phyloP scores from a whole-genome alignment of 129 eudicot genomes.

The carrot (Daucus carota) region DH1_v3.0 NC_030386.2:13434001-13434500 shows the following conservation, averaged over 20 bases:
- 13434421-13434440: background rate
- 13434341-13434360: background rate
- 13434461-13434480: background rate
- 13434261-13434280: background rate
- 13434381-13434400: background rate
- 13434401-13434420: background rate
- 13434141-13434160: conserved; percentile 78
- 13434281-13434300: background rate
- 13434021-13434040: no score
- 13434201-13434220: no score
- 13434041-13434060: no score
- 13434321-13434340: background rate
- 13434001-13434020: no score
- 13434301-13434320: background rate
- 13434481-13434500: background rate
- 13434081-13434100: no score
- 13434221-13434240: background rate
- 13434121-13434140: conserved; percentile 79
- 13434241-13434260: background rate
- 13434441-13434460: background rate
- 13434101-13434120: conserved; percentile 66
- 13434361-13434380: background rate
- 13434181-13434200: no score
- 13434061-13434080: no score
- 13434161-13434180: no score